Percentiles rank a stretch among this genome's conserved stretches.
phyloP scores from a whole-genome alignment of 345 rosid species.

The Eucalyptus viminalis region DNA sequence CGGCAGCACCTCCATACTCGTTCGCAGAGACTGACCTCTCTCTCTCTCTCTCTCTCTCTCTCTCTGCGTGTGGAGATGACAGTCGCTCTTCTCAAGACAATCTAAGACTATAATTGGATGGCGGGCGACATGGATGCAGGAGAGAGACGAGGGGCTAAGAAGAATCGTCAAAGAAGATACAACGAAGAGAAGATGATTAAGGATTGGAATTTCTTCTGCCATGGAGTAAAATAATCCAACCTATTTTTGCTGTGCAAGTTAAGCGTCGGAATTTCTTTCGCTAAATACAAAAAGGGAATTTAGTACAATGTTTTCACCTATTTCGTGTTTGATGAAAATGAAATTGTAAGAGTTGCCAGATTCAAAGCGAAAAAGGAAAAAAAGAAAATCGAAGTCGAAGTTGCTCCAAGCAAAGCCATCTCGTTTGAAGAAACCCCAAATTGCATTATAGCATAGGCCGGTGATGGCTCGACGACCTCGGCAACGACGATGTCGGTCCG shows the following conservation, averaged over 20 bases:
- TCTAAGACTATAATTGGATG: neutral
- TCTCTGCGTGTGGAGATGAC: neutral
- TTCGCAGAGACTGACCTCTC: neutral
- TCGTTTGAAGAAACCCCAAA: neutral
- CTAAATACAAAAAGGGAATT: neutral
- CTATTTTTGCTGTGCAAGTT: neutral
- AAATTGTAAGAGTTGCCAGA: neutral
- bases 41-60: neutral
- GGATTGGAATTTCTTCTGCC: neutral
- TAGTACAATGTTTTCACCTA: neutral
- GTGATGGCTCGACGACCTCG: neutral
- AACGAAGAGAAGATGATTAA: neutral
- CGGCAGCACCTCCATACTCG: neutral
- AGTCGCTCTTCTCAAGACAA: neutral
- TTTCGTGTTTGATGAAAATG: neutral
- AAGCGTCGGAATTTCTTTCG: neutral
- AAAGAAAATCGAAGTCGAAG: neutral
- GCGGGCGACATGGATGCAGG: neutral
- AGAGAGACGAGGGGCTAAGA: neutral
- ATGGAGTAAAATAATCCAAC: neutral
- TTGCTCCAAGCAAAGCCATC: neutral
- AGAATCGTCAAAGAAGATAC: neutral
- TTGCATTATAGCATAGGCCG: neutral
- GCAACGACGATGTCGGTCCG: neutral
- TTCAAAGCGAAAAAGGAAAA: fast-evolving